These are phyloP conservation scores for Trametopsis cervina DNA, from an alignment of 768 basidiomycete species.

Conservation along the genomic window DNA sequence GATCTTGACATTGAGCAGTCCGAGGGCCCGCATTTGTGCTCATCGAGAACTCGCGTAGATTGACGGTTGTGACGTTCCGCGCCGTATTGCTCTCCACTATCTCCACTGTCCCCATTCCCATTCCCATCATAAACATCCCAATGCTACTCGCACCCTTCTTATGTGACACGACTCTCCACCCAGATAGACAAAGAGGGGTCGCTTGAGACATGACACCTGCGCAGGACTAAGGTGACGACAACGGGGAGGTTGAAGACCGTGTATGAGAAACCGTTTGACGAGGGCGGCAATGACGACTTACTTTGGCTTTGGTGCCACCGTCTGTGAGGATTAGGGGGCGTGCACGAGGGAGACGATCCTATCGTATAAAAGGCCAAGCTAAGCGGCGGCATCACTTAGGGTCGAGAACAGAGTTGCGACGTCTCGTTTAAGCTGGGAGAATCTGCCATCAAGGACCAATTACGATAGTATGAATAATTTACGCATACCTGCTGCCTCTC, in stretches of 20 bases:
- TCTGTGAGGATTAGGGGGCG: conserved; percentile 20
- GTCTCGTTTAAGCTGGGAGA: conserved; percentile 54
- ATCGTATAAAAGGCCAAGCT: too few species aligned
- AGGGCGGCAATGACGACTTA: conserved; percentile 26
- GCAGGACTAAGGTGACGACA: conserved; percentile 11
- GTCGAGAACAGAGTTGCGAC: conserved; percentile 48
- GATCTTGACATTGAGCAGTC: conserved; percentile 10
- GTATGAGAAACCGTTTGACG: conserved; percentile 19
- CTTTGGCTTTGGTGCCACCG: conserved; percentile 22
- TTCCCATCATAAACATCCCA: conserved; percentile 7
- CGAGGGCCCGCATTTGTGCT: conserved; percentile 10
- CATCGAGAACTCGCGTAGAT: conserved; percentile 16
- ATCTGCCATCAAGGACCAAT: too few species aligned
- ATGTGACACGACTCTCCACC: too few species aligned
- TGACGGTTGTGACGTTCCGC: conserved; percentile 6
- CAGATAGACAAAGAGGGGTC: too few species aligned
- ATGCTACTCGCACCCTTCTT: too few species aligned
- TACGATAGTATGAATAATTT: too few species aligned
- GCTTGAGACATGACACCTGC: too few species aligned
- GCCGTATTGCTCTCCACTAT: too few species aligned
- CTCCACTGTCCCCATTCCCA: conserved; percentile 5
- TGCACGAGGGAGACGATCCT: conserved; percentile 25
- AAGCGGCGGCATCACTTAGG: conserved; percentile 49
- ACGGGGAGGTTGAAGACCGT: conserved; percentile 13
- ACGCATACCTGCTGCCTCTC: conserved; percentile 70